Conservation (phyloP, 2,329 filamentous ascomycete species). For the Cladosporium sp. region DNA sequence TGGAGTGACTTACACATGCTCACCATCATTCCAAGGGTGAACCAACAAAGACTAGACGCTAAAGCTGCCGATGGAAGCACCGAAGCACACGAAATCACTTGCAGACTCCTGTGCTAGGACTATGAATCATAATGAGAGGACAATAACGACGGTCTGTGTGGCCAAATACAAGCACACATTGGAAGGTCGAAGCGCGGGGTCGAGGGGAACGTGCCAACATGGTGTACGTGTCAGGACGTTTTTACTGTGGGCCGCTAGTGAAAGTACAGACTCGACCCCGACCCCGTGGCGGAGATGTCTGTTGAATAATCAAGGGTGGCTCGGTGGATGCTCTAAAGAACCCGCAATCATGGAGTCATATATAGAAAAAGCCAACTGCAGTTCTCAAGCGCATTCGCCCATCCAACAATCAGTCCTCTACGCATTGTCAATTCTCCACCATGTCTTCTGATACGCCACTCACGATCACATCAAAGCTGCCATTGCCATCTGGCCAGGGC, state of each 20-base stretch:
- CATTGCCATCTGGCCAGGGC: conserved; percentile 45
- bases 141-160: too few species aligned
- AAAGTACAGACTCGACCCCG: not conserved
- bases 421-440: not conserved
- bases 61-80: too few species aligned
- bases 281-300: not conserved
- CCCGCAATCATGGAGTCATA: not conserved
- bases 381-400: not conserved
- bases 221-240: not conserved
- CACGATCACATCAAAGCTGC: conserved; percentile 42
- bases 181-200: conserved; percentile 5
- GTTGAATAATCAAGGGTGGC: not conserved
- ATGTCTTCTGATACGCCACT: conserved; percentile 3
- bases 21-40: too few species aligned
- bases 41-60: too few species aligned
- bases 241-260: conserved; percentile 2
- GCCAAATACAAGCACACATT: not conserved
- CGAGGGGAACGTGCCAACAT: not conserved
- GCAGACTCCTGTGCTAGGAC: too few species aligned
- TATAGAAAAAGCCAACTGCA: not conserved
- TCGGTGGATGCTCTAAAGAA: not conserved
- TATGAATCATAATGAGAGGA: too few species aligned
- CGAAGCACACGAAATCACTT: too few species aligned
- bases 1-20: too few species aligned
- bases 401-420: not conserved